phyloP scores from a whole-genome alignment of 805 yeast species.

The Scheffersomyces amazonensis region DNA sequence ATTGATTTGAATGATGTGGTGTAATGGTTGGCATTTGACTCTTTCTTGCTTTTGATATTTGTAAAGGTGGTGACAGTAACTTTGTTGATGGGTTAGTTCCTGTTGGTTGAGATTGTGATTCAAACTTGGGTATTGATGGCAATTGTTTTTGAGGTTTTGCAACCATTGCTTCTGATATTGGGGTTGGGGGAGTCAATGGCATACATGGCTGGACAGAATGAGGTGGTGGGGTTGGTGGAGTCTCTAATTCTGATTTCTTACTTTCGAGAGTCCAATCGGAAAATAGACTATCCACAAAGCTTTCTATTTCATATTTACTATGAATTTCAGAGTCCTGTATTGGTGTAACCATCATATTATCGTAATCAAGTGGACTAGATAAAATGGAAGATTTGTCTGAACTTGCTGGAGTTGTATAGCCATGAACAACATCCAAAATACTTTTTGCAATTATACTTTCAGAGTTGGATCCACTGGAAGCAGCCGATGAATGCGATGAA shows the following conservation, averaged over 20 bases:
- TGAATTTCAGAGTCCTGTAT: background rate
- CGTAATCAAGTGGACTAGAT: background rate
- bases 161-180: too few relatives aligned
- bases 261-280: conserved; percentile 1
- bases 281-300: conserved; percentile 10
- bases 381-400: background rate
- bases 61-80: background rate
- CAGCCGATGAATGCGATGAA: background rate
- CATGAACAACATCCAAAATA: conserved; percentile 1
- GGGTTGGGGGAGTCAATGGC: too few relatives aligned
- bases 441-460: background rate
- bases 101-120: too few relatives aligned
- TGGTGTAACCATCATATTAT: background rate
- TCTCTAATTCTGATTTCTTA: background rate
- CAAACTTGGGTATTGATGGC: background rate
- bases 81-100: too few relatives aligned
- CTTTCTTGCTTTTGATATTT: background rate
- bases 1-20: too few relatives aligned
- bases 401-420: background rate
- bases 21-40: background rate
- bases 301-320: conserved; percentile 1
- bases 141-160: background rate
- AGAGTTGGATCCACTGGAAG: background rate
- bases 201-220: background rate
- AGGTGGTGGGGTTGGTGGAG: conserved; percentile 2